Conservation (phyloP, 2,329 filamentous ascomycete species). For the Verticillium tricorpus region DNA sequence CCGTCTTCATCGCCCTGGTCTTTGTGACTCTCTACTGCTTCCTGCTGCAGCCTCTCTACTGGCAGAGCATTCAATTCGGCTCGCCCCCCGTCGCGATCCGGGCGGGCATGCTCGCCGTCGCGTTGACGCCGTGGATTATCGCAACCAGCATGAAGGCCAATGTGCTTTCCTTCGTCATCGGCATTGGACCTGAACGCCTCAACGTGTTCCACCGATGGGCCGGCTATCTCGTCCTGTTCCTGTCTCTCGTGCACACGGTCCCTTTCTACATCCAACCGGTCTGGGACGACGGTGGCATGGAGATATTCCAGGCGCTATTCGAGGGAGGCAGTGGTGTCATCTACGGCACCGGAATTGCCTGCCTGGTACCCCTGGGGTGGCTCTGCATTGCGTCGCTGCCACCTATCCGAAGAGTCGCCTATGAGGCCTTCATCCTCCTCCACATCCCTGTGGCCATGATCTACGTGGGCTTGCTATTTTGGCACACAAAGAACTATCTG, state of each 20-base stretch:
- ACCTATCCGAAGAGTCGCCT: conserved; percentile 69
- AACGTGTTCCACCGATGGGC: conserved; percentile 94
- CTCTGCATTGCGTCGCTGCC: conserved; percentile 83
- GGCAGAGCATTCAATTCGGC: conserved; percentile 78
- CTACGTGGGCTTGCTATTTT: conserved; percentile 84
- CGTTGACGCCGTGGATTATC: conserved; percentile 89
- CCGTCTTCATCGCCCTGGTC: conserved; percentile 62
- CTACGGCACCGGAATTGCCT: conserved; percentile 82
- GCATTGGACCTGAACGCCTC: conserved; percentile 85
- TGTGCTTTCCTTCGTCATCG: conserved; percentile 75
- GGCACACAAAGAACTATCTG: conserved; percentile 92
- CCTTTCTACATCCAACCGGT: conserved; percentile 89
- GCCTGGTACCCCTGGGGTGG: conserved; percentile 74
- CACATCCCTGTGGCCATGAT: conserved; percentile 78
- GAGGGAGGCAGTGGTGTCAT: conserved; percentile 60
- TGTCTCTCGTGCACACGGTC: conserved; percentile 78
- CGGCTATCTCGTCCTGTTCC: conserved; percentile 77
- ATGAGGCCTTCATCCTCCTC: conserved; percentile 78
- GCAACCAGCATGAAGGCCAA: conserved; percentile 90
- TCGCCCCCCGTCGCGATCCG: conserved; percentile 85
- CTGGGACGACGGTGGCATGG: conserved; percentile 72
- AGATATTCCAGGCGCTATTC: conserved; percentile 67
- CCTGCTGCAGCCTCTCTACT: conserved; percentile 83
- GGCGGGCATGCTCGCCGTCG: conserved; percentile 86
- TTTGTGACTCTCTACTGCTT: conserved; percentile 82